These are phyloP conservation scores for Mortierella sp. DNA, from an alignment of 371 early-diverging fungal genomes.

Conservation along the genomic window DNA sequence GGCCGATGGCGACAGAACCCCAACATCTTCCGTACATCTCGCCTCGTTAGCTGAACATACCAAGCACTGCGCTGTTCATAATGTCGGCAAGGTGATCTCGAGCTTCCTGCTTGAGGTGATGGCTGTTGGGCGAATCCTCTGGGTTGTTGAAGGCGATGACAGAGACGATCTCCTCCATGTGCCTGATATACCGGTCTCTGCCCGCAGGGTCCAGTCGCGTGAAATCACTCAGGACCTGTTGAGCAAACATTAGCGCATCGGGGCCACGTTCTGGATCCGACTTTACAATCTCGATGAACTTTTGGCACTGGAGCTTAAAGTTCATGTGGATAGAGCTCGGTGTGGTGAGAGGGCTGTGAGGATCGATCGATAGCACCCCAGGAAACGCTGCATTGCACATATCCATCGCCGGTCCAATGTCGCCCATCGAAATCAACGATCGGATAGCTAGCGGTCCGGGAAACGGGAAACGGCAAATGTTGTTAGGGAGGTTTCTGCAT, in stretches of 20 bases:
- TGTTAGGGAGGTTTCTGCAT: neutral
- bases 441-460: conserved; percentile 47
- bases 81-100: conserved; percentile 59
- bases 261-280: conserved; percentile 35
- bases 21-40: too few relatives aligned
- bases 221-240: conserved; percentile 42
- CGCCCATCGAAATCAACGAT: conserved; percentile 55
- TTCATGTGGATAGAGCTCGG: conserved; percentile 56
- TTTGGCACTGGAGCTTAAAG: conserved; percentile 60
- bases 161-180: conserved; percentile 38
- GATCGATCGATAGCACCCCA: conserved; percentile 55
- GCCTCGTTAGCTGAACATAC: conserved; percentile 31
- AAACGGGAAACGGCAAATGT: neutral
- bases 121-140: conserved; percentile 52
- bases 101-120: conserved; percentile 54
- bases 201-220: conserved; percentile 27
- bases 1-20: neutral
- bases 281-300: conserved; percentile 59
- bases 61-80: conserved; percentile 61
- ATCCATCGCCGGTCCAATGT: conserved; percentile 57
- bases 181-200: conserved; percentile 40
- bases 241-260: conserved; percentile 60
- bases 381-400: conserved; percentile 58
- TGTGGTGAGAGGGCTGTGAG: conserved; percentile 36
- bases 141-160: conserved; percentile 58